phyloP scores from a whole-genome alignment of 768 basidiomycete genomes.

The Panaeolus cyanescens region DNA sequence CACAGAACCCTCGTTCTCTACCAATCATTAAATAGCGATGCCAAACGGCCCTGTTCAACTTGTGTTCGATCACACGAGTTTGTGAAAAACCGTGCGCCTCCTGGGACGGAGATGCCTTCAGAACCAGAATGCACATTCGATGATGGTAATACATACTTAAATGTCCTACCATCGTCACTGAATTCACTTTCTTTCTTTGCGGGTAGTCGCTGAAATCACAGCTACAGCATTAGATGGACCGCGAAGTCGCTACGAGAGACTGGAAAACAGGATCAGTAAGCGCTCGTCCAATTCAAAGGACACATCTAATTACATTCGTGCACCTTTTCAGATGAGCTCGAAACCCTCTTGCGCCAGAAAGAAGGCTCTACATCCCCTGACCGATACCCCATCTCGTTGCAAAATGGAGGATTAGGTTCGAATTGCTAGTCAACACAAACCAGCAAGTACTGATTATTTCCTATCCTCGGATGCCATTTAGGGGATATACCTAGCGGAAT shows the following conservation, averaged over 20 bases:
- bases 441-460: background rate
- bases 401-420: background rate
- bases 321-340: constrained; percentile 59
- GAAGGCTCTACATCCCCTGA: constrained; percentile 30
- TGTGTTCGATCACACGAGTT: constrained; percentile 77
- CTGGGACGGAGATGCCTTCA: constrained; percentile 53
- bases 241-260: constrained; percentile 59
- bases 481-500: background rate
- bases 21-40: constrained; percentile 50
- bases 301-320: background rate
- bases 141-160: constrained; percentile 47
- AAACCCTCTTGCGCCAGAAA: constrained; percentile 63
- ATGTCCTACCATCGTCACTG: background rate
- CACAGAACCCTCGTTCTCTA: background rate
- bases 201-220: constrained; percentile 41
- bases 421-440: background rate
- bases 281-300: constrained; percentile 9
- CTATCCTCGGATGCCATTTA: background rate
- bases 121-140: constrained; percentile 78
- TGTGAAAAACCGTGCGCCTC: constrained; percentile 60
- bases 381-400: constrained; percentile 3
- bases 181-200: background rate
- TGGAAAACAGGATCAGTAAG: constrained; percentile 73
- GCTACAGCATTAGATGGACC: constrained; percentile 46
- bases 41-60: constrained; percentile 75